Base-by-base conservation (phyloP, 352 stramenopile genomes). In the Hyaloperonospora arabidopsidis region DNA sequence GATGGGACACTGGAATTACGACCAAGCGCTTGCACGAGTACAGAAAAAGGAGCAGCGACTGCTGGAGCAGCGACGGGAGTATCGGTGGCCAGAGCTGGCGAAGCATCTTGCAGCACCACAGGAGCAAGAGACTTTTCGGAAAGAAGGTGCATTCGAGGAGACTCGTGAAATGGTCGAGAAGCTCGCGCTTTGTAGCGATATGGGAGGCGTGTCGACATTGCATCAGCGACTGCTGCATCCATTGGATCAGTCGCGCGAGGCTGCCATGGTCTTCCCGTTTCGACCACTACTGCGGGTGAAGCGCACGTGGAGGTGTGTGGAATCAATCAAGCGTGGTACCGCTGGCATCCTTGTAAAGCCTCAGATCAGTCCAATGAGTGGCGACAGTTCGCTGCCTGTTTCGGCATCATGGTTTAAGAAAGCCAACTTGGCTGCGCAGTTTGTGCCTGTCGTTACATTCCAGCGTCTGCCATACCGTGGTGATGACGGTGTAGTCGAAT, bases 351-450 rank as follows among this genome's bases (percentile, higher is more conserved):
- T 95, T 11, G 81, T 95, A 7, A 95, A 95, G 52, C 81, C 83
- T n/a, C 85, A 95, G 60, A 95, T 95, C 67, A 93, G 84, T 49
- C 85, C 85, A 0, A 90, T 95, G 76, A 95, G 83, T 53, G 85
- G 83, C 15, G 85, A 95, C 60, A 89, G 76, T 44, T 95, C 85
- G 7, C 69, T 95, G 41, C 77, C 80, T 0, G 67, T 93, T 5
- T 72, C 77, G 0, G 71, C 74, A 5, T 81, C 83, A 41, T 93
- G 83, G 83, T 93, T 90, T 59, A 93, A 93, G 55, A 93, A 93
- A 46, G 80, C 83, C 23, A 90, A 80, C 39, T 59, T 93, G 10
- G 83, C 74, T 0, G 67, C 86, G 2, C 83, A 93, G 25, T 89
- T 81, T 38, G 59, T 93, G 21, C 81, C 83, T 13, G 72, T 86